Evolutionary conservation across 2,329 filamentous ascomycete genomes (phyloP).

Genomic region (Colletotrichum acutatum): DNA sequence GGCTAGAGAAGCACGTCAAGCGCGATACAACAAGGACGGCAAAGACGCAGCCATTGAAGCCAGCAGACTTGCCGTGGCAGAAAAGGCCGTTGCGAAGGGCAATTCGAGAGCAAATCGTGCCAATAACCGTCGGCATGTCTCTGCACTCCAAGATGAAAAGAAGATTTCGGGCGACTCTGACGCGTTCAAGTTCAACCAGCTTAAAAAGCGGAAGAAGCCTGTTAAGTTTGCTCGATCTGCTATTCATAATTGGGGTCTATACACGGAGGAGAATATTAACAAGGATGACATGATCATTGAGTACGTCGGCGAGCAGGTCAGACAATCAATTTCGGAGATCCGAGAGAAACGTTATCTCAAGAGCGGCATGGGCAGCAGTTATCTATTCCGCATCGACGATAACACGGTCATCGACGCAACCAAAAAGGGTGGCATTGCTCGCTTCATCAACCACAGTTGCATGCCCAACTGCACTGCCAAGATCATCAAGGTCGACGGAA

Average conservation of each 20-base stretch:
- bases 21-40: slow-evolving; percentile 72
- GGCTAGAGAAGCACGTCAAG: slow-evolving; percentile 90
- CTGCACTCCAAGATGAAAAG: slow-evolving; percentile 95
- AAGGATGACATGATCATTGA: slow-evolving; percentile 99
- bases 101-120: slow-evolving; percentile 94
- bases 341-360: slow-evolving; percentile 92
- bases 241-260: slow-evolving; percentile 98
- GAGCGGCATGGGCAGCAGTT: slow-evolving; percentile 96
- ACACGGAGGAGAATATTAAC: slow-evolving; percentile 96
- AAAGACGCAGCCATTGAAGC: slow-evolving; percentile 78
- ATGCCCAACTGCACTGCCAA: slow-evolving; percentile 99
- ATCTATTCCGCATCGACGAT: slow-evolving; percentile 97
- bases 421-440: slow-evolving; percentile 96
- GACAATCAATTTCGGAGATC: slow-evolving; percentile 97
- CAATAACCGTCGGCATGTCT: slow-evolving; percentile 93
- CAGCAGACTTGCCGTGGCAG: slow-evolving; percentile 75
- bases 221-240: slow-evolving; percentile 97
- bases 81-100: slow-evolving; percentile 85
- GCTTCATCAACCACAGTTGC: slow-evolving; percentile 99
- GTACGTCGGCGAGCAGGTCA: slow-evolving; percentile 97
- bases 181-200: slow-evolving; percentile 96
- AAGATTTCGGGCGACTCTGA: slow-evolving; percentile 88
- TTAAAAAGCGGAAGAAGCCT: slow-evolving; percentile 99
- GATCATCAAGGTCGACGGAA: slow-evolving; percentile 98
- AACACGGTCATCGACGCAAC: slow-evolving; percentile 98